These are phyloP conservation scores for Brassica nigra DNA, from an alignment of 345 rosid species.

Conservation along the genomic window DNA sequence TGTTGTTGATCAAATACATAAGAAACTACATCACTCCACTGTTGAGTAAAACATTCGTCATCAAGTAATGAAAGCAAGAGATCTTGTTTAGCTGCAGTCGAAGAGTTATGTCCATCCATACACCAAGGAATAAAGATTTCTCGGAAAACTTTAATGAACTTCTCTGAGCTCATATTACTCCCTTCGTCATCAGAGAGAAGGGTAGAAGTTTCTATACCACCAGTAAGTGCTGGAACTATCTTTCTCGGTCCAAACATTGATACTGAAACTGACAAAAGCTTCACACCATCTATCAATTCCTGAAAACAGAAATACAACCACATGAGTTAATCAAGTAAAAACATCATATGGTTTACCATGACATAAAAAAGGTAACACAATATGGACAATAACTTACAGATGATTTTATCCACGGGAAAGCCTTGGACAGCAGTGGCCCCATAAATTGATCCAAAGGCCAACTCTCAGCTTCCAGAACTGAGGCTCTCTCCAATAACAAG, in stretches of 20 bases:
- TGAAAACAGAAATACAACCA: constrained; percentile 43
- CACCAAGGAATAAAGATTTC: constrained; percentile 90
- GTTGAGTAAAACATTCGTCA: constrained; percentile 75
- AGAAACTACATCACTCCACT: constrained; percentile 67
- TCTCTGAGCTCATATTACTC: constrained; percentile 45
- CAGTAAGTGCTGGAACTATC: constrained; percentile 49
- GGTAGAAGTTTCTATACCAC: constrained; percentile 34
- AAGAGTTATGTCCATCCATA: constrained; percentile 52
- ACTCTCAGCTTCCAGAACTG: constrained; percentile 56
- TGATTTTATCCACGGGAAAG: constrained; percentile 72
- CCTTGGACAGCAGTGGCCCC: constrained; percentile 68
- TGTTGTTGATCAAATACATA: constrained; percentile 49
- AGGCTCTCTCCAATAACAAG: constrained; percentile 49
- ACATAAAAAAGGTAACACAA: constrained; percentile 13
- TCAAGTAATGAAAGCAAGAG: constrained; percentile 73
- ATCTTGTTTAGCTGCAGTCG: constrained; percentile 61
- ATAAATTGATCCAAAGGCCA: constrained; percentile 78
- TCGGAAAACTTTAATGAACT: constrained; percentile 58
- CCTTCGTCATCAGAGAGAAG: constrained; percentile 40
- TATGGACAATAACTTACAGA: constrained; percentile 59
- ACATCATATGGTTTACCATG: constrained; percentile 12
- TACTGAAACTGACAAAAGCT: constrained; percentile 67
- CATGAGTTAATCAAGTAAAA: constrained; percentile 15
- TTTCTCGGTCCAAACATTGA: constrained; percentile 80
- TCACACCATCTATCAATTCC: constrained; percentile 71